These are phyloP conservation scores for Euryodendron excelsum DNA, from an alignment of 148 eudicot genomes.

Conservation along the genomic window DNA sequence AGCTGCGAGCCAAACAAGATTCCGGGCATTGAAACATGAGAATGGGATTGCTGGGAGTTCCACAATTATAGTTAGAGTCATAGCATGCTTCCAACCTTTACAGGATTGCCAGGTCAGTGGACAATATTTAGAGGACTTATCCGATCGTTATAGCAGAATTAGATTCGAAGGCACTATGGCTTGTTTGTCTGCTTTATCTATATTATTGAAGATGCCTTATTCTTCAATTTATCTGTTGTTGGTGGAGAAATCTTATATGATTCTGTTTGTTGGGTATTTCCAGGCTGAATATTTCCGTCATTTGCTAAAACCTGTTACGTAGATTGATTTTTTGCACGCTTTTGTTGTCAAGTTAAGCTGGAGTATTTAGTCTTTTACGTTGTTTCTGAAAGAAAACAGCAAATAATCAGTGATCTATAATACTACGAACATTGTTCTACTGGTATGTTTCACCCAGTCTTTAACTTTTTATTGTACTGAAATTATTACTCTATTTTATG, in stretches of 20 bases:
- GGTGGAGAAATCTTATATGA: conserved; percentile 14
- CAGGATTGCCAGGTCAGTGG: conserved; percentile 81
- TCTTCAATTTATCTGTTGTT: background rate
- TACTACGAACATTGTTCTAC: conserved; percentile 20
- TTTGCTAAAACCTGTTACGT: conserved; percentile 96
- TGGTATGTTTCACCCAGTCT: conserved; percentile 31
- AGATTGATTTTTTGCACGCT: conserved; percentile 33
- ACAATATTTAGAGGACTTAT: background rate
- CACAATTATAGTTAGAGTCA: conserved; percentile 87
- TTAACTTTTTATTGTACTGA: background rate
- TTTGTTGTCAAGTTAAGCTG: conserved; percentile 49
- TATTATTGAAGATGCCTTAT: background rate
- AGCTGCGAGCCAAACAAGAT: conserved; percentile 94
- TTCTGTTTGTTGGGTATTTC: conserved; percentile 29
- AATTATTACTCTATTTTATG: background rate
- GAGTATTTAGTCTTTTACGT: conserved; percentile 37
- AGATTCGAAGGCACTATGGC: too few species aligned
- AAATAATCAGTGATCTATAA: conserved; percentile 33
- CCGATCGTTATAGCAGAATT: background rate
- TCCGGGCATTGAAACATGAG: conserved; percentile 86
- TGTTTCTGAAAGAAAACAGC: conserved; percentile 38
- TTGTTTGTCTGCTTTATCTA: background rate
- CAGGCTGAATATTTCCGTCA: conserved; percentile 99
- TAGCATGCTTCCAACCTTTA: conserved; percentile 95
- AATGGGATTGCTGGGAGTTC: conserved; percentile 84